phyloP scores from a whole-genome alignment of 495 filamentous ascomycete species.

The Cairneyella variabilis region DNA sequence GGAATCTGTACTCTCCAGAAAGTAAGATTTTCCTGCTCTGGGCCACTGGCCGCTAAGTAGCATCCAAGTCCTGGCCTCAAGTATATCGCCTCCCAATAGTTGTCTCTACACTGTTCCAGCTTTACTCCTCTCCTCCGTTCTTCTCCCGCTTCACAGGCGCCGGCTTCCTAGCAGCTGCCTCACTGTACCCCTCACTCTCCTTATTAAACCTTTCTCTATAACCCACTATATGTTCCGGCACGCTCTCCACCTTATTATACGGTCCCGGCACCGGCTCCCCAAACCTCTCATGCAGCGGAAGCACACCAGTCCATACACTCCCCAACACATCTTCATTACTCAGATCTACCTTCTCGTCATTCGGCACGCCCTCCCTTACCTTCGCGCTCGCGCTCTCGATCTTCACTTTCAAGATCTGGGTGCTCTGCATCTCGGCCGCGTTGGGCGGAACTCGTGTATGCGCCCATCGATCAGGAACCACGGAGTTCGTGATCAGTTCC shows the following conservation, averaged over 20 bases:
- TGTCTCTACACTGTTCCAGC: no score
- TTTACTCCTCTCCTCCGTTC: conserved; percentile 13
- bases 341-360: conserved; percentile 67
- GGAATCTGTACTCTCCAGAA: no score
- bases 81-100: no score
- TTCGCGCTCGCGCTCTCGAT: conserved; percentile 78
- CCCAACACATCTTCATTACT: conserved; percentile 52
- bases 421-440: conserved; percentile 69
- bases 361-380: conserved; percentile 63
- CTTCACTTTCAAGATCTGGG: conserved; percentile 65
- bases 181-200: conserved; percentile 11
- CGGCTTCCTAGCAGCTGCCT: conserved; percentile 15
- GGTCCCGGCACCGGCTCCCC: conserved; percentile 59
- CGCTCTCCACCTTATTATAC: conserved; percentile 13
- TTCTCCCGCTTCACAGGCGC: conserved; percentile 22
- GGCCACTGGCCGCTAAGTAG: no score
- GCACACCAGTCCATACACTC: conserved; percentile 76
- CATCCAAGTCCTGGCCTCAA: no score
- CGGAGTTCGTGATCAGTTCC: conserved; percentile 72
- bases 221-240: conserved; percentile 17
- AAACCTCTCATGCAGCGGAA: conserved; percentile 65
- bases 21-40: no score
- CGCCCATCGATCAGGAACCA: conserved; percentile 65
- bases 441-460: conserved; percentile 66
- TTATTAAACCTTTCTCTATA: conserved; percentile 20